Base-by-base conservation (phyloP, 306 rosid species). In the Vigna unguiculata region DNA sequence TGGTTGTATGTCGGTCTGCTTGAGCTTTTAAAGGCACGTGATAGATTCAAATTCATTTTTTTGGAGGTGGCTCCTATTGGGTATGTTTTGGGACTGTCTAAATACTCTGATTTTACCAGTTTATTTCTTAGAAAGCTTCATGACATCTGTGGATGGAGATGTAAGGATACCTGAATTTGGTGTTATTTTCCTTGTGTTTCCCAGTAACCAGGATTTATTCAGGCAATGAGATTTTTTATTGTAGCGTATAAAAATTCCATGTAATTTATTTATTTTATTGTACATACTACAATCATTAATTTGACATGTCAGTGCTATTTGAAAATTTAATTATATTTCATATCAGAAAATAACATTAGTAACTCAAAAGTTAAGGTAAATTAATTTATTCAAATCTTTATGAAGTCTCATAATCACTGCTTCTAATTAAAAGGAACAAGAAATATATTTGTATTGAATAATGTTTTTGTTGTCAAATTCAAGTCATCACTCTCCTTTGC, bases 41-140 rank as follows among this genome's bases (percentile, higher is more conserved):
- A 92, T 62, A 86, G 72, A 82, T 79, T 87, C 52, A 85, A 71
- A 70, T 89, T 92, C 80, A 45, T 92, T 21, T 86, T 87, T 78
- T 86, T 85, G 6, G 97, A 95, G 90, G 93, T 90, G 40, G 93
- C 84, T 78, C 93, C 97, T 53, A 79, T 87, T 74, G 99, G 99
- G 99, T 92, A 84, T 78, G 96, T 83, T 46, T 76, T 83, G 67
- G 19, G 62, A 74, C 67, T 64, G 28, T 49, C 78, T 78, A 58
- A 69, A 70, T 30, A 14, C 69, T 16, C 60, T 79, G 13, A 41
- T 52, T 41, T 61, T 24, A 30, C 21, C 43, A 28, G 19, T 10
- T n/a, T 69, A 53, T 48, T 22, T 24, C 52, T n/a, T 47, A n/a
- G 9, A 60, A 46, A 68, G 22, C 74, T 74, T 74, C 46, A 30